A percentile compares a stretch with the other conserved stretches of the same genome.
These are phyloP conservation scores for Tylopilus intermedius DNA, from an alignment of 768 basidiomycete species.

Conservation along the genomic window DNA sequence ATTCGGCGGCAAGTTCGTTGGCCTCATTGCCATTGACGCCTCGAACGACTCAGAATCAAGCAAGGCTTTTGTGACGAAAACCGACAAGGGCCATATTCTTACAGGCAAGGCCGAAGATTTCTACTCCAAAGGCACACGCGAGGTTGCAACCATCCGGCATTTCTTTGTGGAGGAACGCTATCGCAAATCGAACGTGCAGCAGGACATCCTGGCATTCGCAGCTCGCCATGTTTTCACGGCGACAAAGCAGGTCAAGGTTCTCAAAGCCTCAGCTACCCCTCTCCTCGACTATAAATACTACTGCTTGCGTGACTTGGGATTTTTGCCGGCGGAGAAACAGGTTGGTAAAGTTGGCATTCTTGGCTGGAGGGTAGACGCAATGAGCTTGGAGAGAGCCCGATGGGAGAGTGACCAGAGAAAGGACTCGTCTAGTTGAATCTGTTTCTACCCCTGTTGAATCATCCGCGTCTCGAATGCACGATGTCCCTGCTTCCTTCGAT, in stretches of 20 bases:
- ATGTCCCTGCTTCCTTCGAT: constrained; percentile 30
- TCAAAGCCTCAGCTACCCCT: constrained; percentile 46
- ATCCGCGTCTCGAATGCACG: not conserved
- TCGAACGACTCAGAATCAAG: constrained; percentile 37
- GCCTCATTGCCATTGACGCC: constrained; percentile 68
- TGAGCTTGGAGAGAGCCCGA: constrained; percentile 39
- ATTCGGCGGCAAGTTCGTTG: constrained; percentile 52
- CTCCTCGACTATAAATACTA: constrained; percentile 48
- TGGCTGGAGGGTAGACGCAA: constrained; percentile 48
- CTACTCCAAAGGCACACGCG: constrained; percentile 35
- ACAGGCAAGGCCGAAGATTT: constrained; percentile 13
- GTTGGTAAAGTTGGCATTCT: constrained; percentile 48
- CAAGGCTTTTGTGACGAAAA: constrained; percentile 22
- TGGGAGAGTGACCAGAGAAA: constrained; percentile 38
- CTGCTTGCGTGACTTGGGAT: constrained; percentile 45
- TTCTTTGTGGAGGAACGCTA: constrained; percentile 68
- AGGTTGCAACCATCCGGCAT: constrained; percentile 64
- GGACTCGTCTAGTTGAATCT: constrained; percentile 7
- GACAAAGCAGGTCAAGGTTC: constrained; percentile 37
- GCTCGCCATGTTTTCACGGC: constrained; percentile 52
- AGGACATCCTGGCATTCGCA: constrained; percentile 62
- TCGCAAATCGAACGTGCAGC: constrained; percentile 51
- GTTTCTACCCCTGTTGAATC: not conserved
- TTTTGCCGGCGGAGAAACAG: constrained; percentile 38
- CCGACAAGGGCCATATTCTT: constrained; percentile 13